Evolutionary conservation across 805 yeast genomes (phyloP).

Genomic region (Lipomyces japonicus): DNA sequence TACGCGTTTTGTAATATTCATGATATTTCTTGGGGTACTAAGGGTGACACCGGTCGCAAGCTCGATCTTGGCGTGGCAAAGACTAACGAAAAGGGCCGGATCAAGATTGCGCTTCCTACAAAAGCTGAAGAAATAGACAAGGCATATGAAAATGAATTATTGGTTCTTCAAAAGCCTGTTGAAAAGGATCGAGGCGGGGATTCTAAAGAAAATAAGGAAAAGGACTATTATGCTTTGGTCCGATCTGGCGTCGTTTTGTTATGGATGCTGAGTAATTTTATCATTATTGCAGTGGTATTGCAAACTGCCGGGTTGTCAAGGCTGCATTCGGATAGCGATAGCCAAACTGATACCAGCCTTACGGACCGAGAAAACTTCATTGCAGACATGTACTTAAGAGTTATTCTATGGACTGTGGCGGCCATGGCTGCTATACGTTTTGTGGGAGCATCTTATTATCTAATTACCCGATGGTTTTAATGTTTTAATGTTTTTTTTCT

Average conservation of each 20-base stretch:
- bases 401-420: constrained; percentile 90
- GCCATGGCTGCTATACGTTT: constrained; percentile 81
- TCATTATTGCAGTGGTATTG: constrained; percentile 70
- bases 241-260: constrained; percentile 82
- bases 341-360: constrained; percentile 8
- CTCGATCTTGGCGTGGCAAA: constrained; percentile 83
- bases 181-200: constrained; percentile 38
- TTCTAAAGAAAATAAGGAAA: constrained; percentile 53
- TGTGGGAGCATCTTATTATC: constrained; percentile 64
- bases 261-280: constrained; percentile 86
- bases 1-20: constrained; percentile 95
- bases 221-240: constrained; percentile 83
- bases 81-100: constrained; percentile 56
- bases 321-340: constrained; percentile 2
- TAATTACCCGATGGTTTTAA: constrained; percentile 40
- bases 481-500: not conserved
- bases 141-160: constrained; percentile 62
- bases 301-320: constrained; percentile 24
- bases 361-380: constrained; percentile 9
- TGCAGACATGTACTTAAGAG: constrained; percentile 58
- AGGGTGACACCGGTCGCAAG: constrained; percentile 65
- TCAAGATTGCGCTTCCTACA: constrained; percentile 63
- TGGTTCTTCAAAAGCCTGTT: constrained; percentile 44
- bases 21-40: constrained; percentile 97
- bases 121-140: constrained; percentile 72